Conservation (phyloP, 1,284 basidiomycete genomes). For the Naganishia sp. region DNA sequence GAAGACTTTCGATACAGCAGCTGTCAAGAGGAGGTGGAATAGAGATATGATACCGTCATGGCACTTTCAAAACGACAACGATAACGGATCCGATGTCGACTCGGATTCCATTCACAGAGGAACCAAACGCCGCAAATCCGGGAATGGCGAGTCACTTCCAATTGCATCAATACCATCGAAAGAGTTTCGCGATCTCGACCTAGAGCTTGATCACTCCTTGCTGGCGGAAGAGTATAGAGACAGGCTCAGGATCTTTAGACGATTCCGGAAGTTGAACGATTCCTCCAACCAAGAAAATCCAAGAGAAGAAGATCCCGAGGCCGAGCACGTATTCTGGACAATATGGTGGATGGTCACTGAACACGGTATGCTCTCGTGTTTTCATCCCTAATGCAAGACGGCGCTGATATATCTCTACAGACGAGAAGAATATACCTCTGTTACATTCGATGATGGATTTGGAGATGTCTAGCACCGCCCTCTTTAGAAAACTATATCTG, state of each 20-base stretch:
- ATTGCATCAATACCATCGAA: background rate
- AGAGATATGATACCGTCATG: background rate
- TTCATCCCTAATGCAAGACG: background rate
- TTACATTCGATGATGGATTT: slow-evolving; percentile 49
- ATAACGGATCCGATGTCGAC: background rate
- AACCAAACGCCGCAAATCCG: slow-evolving; percentile 4
- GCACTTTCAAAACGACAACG: slow-evolving; percentile 8
- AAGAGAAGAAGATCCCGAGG: slow-evolving; percentile 34
- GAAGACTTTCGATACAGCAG: slow-evolving; percentile 51
- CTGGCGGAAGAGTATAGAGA: slow-evolving; percentile 50
- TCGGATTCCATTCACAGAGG: background rate
- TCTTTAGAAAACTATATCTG: slow-evolving; percentile 51
- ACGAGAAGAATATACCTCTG: slow-evolving; percentile 51
- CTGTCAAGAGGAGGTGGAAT: slow-evolving; percentile 46
- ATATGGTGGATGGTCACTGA: slow-evolving; percentile 56
- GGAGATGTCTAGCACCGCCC: slow-evolving; percentile 45
- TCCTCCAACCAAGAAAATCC: slow-evolving; percentile 24
- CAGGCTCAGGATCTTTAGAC: slow-evolving; percentile 44
- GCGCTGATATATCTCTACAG: slow-evolving; percentile 36
- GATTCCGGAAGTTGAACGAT: slow-evolving; percentile 43
- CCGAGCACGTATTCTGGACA: slow-evolving; percentile 52
- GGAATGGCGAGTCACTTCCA: background rate
- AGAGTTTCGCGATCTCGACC: background rate
- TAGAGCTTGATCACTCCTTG: slow-evolving; percentile 42
- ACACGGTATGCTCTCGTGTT: slow-evolving; percentile 44